Percentiles rank a stretch among this genome's conserved stretches.
phyloP scores from a whole-genome alignment of 1,139 yeast genomes.

The Casaregolazyma suthepensis region DNA sequence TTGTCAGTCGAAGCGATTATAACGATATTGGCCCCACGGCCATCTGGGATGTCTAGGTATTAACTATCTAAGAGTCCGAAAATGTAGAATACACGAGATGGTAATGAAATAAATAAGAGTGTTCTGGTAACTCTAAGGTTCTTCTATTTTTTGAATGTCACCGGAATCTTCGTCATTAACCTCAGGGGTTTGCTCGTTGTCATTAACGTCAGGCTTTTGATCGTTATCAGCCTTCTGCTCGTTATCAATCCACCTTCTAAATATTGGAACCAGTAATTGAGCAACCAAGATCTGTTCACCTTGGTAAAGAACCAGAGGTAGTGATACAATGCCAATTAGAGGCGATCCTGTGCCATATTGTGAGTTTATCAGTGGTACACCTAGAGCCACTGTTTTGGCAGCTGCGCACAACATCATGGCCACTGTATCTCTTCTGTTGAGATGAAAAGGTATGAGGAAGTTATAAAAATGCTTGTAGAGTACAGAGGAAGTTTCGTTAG shows the following conservation, averaged over 20 bases:
- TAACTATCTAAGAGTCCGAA: neutral
- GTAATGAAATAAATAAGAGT: neutral
- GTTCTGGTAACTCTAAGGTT: neutral
- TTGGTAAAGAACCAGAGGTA: slow-evolving; percentile 79
- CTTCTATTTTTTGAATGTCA: neutral
- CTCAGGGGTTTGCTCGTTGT: too few relatives aligned
- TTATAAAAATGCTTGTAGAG: slow-evolving; percentile 37
- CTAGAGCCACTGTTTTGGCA: slow-evolving; percentile 88
- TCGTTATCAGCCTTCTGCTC: neutral
- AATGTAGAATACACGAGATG: neutral
- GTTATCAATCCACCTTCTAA: slow-evolving; percentile 9
- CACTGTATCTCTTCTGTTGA: slow-evolving; percentile 64
- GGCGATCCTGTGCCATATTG: slow-evolving; percentile 65
- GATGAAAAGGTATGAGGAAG: slow-evolving; percentile 52
- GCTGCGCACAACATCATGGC: slow-evolving; percentile 84
- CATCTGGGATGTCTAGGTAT: slow-evolving; percentile 42
- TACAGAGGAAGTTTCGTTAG: slow-evolving; percentile 40
- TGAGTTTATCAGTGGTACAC: slow-evolving; percentile 72
- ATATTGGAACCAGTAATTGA: slow-evolving; percentile 49
- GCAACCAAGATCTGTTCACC: slow-evolving; percentile 82
- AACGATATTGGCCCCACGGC: slow-evolving; percentile 71
- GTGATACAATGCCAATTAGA: slow-evolving; percentile 63
- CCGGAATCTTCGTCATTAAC: neutral
- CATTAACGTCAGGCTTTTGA: too few relatives aligned
- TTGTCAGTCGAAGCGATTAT: slow-evolving; percentile 65